Evolutionary conservation across 176 grass and related monocot genomes (phyloP).

Genomic region (Oropetium thomaeum): DNA sequence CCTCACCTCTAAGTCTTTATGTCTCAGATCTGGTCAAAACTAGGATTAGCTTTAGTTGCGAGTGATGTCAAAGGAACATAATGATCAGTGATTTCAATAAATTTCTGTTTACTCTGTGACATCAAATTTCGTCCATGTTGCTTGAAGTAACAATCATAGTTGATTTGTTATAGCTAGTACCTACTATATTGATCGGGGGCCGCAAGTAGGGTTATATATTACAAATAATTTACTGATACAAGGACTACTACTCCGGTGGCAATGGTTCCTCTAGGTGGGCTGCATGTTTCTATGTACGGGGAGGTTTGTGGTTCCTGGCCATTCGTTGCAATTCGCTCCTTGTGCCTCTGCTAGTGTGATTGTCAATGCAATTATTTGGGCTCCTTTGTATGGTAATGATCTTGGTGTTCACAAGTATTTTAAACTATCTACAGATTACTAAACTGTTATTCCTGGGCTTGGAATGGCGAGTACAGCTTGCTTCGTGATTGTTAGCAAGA

Average conservation of each 20-base stretch:
- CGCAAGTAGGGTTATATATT: not conserved
- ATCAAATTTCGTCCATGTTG: not conserved
- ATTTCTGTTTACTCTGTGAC: not conserved
- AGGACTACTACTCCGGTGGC: not conserved
- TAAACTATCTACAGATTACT: slow-evolving; percentile 17
- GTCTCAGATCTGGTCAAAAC: not conserved
- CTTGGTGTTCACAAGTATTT: not conserved
- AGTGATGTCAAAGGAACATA: not conserved
- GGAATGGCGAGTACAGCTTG: slow-evolving; percentile 63
- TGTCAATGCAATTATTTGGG: not conserved
- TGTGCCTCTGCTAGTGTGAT: not conserved
- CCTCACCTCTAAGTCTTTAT: not conserved
- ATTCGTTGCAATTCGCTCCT: not conserved
- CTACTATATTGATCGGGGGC: not conserved
- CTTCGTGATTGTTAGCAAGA: slow-evolving; percentile 72
- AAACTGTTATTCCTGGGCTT: not conserved
- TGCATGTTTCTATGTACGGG: not conserved
- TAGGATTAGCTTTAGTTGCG: not conserved
- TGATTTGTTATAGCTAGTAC: not conserved
- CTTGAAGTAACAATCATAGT: not conserved
- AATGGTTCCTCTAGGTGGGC: not conserved
- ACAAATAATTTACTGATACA: not conserved
- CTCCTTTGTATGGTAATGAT: not conserved
- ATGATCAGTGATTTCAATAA: not conserved
- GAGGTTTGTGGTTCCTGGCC: not conserved